These are phyloP conservation scores for Geotrichum cucujoidarum DNA, from an alignment of 1,139 yeast species.

Conservation along the genomic window DNA sequence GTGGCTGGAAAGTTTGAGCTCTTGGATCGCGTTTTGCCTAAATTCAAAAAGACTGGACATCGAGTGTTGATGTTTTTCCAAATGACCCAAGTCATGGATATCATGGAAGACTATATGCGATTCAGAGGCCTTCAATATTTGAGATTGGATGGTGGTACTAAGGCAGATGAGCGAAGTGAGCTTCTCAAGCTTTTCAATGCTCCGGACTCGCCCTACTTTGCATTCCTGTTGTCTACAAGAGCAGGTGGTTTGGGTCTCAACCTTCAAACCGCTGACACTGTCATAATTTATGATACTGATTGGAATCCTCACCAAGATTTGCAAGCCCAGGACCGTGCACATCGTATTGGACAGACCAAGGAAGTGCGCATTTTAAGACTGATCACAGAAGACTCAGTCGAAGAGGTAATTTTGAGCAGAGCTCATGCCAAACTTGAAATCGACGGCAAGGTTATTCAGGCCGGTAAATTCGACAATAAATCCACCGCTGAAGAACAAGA, in stretches of 20 bases:
- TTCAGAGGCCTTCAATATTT: constrained; percentile 69
- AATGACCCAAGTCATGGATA: constrained; percentile 98
- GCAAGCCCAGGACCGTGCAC: constrained; percentile 98
- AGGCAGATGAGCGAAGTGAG: constrained; percentile 88
- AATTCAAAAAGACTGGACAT: constrained; percentile 80
- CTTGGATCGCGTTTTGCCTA: constrained; percentile 81
- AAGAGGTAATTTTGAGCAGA: constrained; percentile 88
- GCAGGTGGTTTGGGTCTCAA: constrained; percentile 98
- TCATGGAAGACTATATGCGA: constrained; percentile 92
- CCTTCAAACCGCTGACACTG: constrained; percentile 96
- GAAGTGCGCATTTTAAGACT: constrained; percentile 90
- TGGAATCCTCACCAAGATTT: constrained; percentile 99
- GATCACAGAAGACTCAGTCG: constrained; percentile 91
- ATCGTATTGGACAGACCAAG: constrained; percentile 96
- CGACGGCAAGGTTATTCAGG: constrained; percentile 97
- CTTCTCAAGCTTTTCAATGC: constrained; percentile 83
- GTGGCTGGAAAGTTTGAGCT: constrained; percentile 90
- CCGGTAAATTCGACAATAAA: constrained; percentile 96
- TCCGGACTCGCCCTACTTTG: constrained; percentile 81
- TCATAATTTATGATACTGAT: constrained; percentile 92
- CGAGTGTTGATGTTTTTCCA: constrained; percentile 93
- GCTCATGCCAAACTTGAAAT: constrained; percentile 93
- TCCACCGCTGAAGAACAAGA: constrained; percentile 97
- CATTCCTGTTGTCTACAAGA: constrained; percentile 86
- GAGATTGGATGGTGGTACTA: constrained; percentile 92